Percentiles rank a stretch among this genome's conserved stretches.
Evolutionary conservation across 2,329 filamentous ascomycete genomes (phyloP).

Genomic region (Fusarium secorum): DNA sequence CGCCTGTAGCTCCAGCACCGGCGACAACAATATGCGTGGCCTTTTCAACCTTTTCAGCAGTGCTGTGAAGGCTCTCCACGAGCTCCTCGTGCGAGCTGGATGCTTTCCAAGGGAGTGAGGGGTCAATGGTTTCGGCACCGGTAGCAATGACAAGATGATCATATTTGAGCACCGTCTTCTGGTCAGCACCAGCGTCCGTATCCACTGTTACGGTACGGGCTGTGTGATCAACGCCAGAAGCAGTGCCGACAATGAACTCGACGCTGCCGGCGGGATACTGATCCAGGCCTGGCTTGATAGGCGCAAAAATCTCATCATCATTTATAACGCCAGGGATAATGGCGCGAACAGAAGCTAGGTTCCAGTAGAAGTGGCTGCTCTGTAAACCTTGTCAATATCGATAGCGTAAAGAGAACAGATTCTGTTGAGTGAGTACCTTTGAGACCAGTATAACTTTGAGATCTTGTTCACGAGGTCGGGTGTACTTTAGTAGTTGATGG

Average conservation of each 20-base stretch:
- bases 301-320: slow-evolving; percentile 59
- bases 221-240: slow-evolving; percentile 50
- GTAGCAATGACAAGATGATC: slow-evolving; percentile 67
- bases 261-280: slow-evolving; percentile 59
- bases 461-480: slow-evolving; percentile 53
- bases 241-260: slow-evolving; percentile 62
- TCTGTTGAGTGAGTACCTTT: slow-evolving; percentile 50
- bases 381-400: slow-evolving; percentile 35
- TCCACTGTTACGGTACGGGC: slow-evolving; percentile 54
- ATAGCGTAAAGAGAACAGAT: no score
- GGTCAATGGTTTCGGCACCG: slow-evolving; percentile 54
- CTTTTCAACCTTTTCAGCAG: slow-evolving; percentile 51
- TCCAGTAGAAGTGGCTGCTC: slow-evolving; percentile 68
- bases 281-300: slow-evolving; percentile 58
- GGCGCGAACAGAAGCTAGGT: slow-evolving; percentile 63
- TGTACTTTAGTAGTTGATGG: slow-evolving; percentile 63
- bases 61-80: slow-evolving; percentile 50
- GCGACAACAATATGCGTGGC: slow-evolving; percentile 64
- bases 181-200: slow-evolving; percentile 15
- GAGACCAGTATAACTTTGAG: slow-evolving; percentile 64
- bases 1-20: slow-evolving; percentile 64
- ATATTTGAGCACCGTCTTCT: slow-evolving; percentile 48
- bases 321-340: slow-evolving; percentile 59
- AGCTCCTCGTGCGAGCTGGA: slow-evolving; percentile 56
- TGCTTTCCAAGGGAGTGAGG: slow-evolving; percentile 62